These are phyloP conservation scores for Fusarium sp. DNA, from an alignment of 2,329 filamentous ascomycete species.

Conservation along the genomic window DNA sequence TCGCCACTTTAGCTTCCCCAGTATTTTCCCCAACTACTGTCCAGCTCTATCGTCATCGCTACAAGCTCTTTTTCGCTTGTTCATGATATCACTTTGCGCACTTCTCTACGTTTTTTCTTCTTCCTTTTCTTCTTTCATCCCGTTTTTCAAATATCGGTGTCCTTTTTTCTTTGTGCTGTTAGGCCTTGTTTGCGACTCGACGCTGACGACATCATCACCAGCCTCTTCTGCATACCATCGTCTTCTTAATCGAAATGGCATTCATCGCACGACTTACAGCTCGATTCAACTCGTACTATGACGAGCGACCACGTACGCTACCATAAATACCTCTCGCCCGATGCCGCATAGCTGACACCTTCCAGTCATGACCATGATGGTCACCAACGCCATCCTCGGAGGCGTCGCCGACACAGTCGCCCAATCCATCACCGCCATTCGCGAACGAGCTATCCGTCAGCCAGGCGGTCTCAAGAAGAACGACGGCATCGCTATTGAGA, in stretches of 20 bases:
- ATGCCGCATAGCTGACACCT: constrained; percentile 1
- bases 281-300: constrained; percentile 95
- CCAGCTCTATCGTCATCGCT: constrained; percentile 19
- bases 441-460: constrained; percentile 72
- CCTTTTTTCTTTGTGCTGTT: not conserved
- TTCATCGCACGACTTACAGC: constrained; percentile 83
- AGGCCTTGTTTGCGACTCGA: constrained; percentile 31
- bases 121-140: not conserved
- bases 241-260: constrained; percentile 89
- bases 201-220: constrained; percentile 52
- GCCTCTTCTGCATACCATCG: constrained; percentile 86
- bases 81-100: constrained; percentile 1
- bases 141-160: not conserved
- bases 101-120: not conserved
- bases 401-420: constrained; percentile 97
- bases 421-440: constrained; percentile 87
- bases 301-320: constrained; percentile 79
- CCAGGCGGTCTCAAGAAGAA: constrained; percentile 67
- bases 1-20: constrained; percentile 34
- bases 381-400: constrained; percentile 94
- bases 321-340: not conserved
- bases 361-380: constrained; percentile 95
- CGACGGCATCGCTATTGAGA: constrained; percentile 84
- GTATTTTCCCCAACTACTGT: constrained; percentile 24
- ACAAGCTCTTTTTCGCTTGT: not conserved